phyloP scores from a whole-genome alignment of 345 rosid species.

The Aegle marmelos region DNA sequence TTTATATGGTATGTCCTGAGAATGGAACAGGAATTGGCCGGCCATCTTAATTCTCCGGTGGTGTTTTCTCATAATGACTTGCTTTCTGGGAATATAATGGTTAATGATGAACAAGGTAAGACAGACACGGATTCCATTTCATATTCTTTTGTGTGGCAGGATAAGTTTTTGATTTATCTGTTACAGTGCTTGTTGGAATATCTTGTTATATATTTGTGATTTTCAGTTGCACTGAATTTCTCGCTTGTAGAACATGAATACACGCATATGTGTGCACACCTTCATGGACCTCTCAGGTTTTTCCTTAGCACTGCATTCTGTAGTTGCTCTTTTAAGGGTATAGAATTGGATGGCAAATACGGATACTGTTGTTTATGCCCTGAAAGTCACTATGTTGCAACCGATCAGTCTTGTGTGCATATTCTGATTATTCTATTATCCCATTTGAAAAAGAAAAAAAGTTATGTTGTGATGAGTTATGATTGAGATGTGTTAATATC shows the following conservation, averaged over 20 bases:
- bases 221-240: background rate
- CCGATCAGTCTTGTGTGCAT: background rate
- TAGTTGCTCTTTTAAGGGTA: background rate
- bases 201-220: background rate
- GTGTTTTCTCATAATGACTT: conserved; percentile 95
- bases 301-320: no score
- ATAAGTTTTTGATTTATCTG: background rate
- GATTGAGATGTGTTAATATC: background rate
- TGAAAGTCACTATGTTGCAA: background rate
- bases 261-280: no score
- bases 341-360: background rate
- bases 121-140: background rate
- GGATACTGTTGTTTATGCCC: background rate
- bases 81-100: conserved; percentile 92
- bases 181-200: background rate
- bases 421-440: background rate
- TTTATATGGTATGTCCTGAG: conserved; percentile 29
- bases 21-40: conserved; percentile 80
- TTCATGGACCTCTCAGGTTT: no score
- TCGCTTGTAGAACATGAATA: background rate
- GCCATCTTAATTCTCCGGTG: conserved; percentile 65
- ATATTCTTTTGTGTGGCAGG: background rate
- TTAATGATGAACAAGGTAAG: conserved; percentile 78
- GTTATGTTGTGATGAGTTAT: background rate
- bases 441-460: background rate